phyloP scores from a whole-genome alignment of 2,329 filamentous ascomycete species.

The Trichoderma sp. region DNA sequence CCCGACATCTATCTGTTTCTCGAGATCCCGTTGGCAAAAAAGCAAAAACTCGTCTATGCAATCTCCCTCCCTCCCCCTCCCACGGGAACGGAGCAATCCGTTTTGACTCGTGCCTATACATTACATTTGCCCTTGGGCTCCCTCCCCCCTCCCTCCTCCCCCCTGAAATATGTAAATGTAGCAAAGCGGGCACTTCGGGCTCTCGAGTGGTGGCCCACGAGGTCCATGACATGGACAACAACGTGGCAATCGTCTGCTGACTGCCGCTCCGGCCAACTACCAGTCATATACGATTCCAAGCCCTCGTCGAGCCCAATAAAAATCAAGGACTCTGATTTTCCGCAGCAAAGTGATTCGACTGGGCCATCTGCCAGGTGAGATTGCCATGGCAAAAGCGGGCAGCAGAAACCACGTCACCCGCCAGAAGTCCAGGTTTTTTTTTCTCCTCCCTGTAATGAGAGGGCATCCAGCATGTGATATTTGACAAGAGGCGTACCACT shows the following conservation, averaged over 20 bases:
- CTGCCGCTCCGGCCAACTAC: constrained; percentile 3
- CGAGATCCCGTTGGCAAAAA: background rate
- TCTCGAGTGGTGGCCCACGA: background rate
- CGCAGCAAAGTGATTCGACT: background rate
- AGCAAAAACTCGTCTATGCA: background rate
- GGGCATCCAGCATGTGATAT: background rate
- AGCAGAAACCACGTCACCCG: constrained; percentile 8
- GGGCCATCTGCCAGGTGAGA: background rate
- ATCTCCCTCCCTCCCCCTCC: background rate
- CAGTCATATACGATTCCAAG: constrained; percentile 4
- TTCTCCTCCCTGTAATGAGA: background rate
- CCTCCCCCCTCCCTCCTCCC: background rate
- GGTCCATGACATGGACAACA: constrained; percentile 8
- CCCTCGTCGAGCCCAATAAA: background rate
- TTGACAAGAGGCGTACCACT: background rate
- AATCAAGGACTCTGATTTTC: background rate
- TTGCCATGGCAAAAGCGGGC: background rate
- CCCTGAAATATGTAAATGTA: background rate
- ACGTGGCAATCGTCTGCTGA: constrained; percentile 15
- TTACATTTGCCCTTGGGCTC: background rate
- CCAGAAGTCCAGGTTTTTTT: background rate
- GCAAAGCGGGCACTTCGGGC: constrained; percentile 1
- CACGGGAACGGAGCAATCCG: background rate
- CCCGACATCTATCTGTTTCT: background rate
- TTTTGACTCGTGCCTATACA: background rate